These are phyloP conservation scores for Fusarium virguliforme DNA, from an alignment of 2,329 filamentous ascomycete genomes.

Conservation along the genomic window DNA sequence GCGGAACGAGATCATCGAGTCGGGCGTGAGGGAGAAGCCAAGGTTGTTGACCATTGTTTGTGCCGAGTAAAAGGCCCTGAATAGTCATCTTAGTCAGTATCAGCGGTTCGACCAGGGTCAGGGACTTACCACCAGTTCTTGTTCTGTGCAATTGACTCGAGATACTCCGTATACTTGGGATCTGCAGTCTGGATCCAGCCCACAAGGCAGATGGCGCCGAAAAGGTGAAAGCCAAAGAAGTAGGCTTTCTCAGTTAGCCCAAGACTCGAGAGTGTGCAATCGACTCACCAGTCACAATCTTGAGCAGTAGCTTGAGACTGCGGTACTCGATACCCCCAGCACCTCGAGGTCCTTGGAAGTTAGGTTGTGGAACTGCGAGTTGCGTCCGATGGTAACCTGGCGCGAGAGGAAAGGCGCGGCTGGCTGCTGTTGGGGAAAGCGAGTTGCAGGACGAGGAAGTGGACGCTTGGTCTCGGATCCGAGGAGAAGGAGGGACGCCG, in stretches of 20 bases:
- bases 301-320: constrained; percentile 64
- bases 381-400: constrained; percentile 43
- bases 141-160: constrained; percentile 57
- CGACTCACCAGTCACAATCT: constrained; percentile 59
- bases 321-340: constrained; percentile 67
- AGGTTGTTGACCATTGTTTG: constrained; percentile 68
- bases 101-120: rapidly evolving
- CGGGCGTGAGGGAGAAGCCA: constrained; percentile 68
- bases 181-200: constrained; percentile 63
- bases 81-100: neutral
- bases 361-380: constrained; percentile 63
- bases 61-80: constrained; percentile 64
- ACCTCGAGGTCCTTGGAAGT: constrained; percentile 58
- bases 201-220: constrained; percentile 64
- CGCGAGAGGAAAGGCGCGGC: constrained; percentile 17
- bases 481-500: neutral
- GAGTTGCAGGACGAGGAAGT: neutral
- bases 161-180: constrained; percentile 59
- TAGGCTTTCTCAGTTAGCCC: constrained; percentile 55
- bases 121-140: constrained; percentile 64
- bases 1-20: constrained; percentile 67
- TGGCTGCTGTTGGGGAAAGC: neutral
- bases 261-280: neutral
- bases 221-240: constrained; percentile 62
- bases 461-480: constrained; percentile 1